phyloP scores from a whole-genome alignment of 2,329 filamentous ascomycete genomes.

The Cryphonectria carpinicola region DNA sequence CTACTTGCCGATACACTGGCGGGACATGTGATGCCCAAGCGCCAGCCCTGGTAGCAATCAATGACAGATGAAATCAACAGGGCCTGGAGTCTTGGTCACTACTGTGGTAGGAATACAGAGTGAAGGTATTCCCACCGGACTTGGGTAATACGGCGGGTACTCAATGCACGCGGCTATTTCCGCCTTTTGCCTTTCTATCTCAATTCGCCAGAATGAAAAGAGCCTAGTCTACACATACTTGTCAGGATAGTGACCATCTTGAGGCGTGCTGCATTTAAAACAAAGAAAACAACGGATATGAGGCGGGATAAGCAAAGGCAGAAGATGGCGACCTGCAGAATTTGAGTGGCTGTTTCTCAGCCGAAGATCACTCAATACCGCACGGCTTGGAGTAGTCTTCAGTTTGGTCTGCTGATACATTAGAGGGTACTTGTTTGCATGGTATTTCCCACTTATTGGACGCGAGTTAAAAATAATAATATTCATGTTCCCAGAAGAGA shows the following conservation, averaged over 20 bases:
- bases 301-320: too few species aligned
- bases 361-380: too few species aligned
- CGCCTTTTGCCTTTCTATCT: too few species aligned
- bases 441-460: not conserved
- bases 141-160: too few species aligned
- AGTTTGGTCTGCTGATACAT: not conserved
- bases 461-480: not conserved
- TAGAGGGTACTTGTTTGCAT: not conserved
- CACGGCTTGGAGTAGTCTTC: not conserved
- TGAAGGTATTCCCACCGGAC: not conserved
- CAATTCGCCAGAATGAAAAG: too few species aligned
- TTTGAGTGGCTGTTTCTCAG: not conserved
- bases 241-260: too few species aligned
- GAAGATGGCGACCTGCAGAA: not conserved
- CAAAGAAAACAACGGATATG: too few species aligned
- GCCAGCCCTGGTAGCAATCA: not conserved
- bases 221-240: too few species aligned
- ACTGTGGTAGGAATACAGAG: not conserved
- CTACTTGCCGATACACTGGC: not conserved
- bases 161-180: too few species aligned
- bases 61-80: not conserved
- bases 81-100: not conserved
- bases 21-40: not conserved
- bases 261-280: too few species aligned
- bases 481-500: not conserved